These are phyloP conservation scores for Mytilinidion resinicola DNA, from an alignment of 495 filamentous ascomycete species.

Conservation along the genomic window DNA sequence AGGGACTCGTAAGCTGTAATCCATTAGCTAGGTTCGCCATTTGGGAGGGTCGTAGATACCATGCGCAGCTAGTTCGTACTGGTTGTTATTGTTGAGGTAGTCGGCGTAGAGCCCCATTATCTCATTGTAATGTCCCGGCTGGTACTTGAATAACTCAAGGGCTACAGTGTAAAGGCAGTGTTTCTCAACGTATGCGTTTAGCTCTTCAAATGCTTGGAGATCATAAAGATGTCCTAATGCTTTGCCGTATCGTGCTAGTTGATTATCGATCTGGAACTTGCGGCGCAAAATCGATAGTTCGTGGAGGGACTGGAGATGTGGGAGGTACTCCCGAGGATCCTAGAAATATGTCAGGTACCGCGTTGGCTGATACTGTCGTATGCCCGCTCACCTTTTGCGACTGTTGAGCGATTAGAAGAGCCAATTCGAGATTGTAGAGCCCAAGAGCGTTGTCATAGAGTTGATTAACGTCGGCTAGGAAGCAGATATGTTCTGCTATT, in stretches of 20 bases:
- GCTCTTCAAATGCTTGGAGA: constrained; percentile 63
- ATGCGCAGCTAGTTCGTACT: constrained; percentile 77
- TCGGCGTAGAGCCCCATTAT: constrained; percentile 73
- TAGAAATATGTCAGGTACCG: constrained; percentile 11
- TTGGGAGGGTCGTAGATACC: constrained; percentile 35
- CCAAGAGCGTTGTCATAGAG: constrained; percentile 90
- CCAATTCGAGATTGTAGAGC: constrained; percentile 83
- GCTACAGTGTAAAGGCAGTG: constrained; percentile 74
- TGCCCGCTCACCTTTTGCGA: constrained; percentile 61
- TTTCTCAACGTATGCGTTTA: constrained; percentile 65
- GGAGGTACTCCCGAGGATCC: constrained; percentile 92
- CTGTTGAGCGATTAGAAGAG: constrained; percentile 86
- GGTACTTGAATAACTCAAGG: constrained; percentile 77
- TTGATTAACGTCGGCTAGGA: constrained; percentile 84
- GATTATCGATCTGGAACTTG: constrained; percentile 80
- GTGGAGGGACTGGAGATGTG: constrained; percentile 83
- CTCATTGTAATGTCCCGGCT: constrained; percentile 50
- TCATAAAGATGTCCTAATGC: constrained; percentile 69
- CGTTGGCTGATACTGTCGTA: no score
- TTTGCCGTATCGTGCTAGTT: constrained; percentile 67
- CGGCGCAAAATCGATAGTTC: constrained; percentile 59
- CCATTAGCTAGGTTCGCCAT: neutral
- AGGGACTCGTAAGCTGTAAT: constrained; percentile 78
- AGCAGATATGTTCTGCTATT: constrained; percentile 93
- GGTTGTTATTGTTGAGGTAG: constrained; percentile 64